These are phyloP conservation scores for Coemansia aciculifera DNA, from an alignment of 192 early-diverging fungal species.

Conservation along the genomic window DNA sequence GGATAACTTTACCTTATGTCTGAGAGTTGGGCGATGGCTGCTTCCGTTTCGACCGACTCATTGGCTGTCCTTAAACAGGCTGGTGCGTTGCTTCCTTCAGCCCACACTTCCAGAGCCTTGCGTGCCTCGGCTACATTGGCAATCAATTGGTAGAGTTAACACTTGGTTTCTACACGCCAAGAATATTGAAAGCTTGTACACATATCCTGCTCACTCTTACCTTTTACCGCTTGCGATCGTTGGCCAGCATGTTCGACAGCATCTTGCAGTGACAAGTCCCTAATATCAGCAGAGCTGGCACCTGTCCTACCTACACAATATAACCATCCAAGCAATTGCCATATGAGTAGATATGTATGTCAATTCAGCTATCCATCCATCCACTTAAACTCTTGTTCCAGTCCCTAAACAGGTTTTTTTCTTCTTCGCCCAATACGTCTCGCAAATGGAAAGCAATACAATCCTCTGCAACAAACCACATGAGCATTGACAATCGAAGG, in stretches of 20 bases:
- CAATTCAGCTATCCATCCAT: background rate
- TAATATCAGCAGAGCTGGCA: background rate
- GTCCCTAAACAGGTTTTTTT: background rate
- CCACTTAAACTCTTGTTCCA: background rate
- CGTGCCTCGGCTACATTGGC: constrained; percentile 10
- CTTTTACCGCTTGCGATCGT: background rate
- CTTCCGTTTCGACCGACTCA: constrained; percentile 25
- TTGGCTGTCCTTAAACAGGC: constrained; percentile 10
- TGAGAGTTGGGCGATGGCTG: constrained; percentile 25
- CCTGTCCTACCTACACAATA: background rate
- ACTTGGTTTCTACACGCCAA: background rate
- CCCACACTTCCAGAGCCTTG: constrained; percentile 22
- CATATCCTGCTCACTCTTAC: constrained; percentile 1
- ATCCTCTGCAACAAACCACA: constrained; percentile 1
- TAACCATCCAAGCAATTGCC: background rate
- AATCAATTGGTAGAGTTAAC: background rate
- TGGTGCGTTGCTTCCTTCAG: constrained; percentile 9
- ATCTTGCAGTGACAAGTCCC: background rate
- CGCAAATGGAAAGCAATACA: background rate
- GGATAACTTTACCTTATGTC: constrained; percentile 29
- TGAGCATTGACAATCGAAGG: constrained; percentile 4
- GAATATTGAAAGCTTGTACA: background rate
- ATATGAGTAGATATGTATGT: background rate
- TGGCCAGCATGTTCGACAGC: background rate
- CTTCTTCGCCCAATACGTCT: background rate